Evolutionary conservation across 2,329 filamentous ascomycete genomes (phyloP).

Genomic region (Penicillium brasilianum): DNA sequence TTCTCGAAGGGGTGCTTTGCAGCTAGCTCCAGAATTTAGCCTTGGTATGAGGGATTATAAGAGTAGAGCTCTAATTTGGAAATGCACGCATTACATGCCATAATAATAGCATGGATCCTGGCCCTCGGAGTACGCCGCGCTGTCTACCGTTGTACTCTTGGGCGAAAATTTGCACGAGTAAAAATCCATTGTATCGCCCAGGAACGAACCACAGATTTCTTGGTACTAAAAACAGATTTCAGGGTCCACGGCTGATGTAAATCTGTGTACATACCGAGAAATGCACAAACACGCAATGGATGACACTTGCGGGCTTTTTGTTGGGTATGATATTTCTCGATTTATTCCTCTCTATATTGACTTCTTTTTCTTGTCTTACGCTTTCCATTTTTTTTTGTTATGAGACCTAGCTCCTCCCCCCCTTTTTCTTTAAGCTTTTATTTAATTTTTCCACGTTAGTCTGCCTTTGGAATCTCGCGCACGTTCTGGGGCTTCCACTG

Average conservation of each 20-base stretch:
- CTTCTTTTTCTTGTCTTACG: not conserved
- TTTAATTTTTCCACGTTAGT: constrained; percentile 8
- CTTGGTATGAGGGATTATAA: not conserved
- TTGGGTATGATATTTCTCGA: not conserved
- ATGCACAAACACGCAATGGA: constrained; percentile 20
- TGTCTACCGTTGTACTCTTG: not conserved
- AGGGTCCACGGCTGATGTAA: constrained; percentile 31
- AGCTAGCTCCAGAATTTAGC: not conserved
- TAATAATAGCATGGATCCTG: not conserved
- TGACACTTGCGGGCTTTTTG: constrained; percentile 6
- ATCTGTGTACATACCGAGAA: constrained; percentile 22
- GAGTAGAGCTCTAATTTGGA: not conserved
- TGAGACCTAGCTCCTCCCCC: not conserved
- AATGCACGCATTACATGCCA: not conserved
- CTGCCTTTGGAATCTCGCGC: constrained; percentile 12
- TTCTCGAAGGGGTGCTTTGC: constrained; percentile 25
- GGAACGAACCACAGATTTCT: constrained; percentile 29
- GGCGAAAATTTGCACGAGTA: constrained; percentile 4
- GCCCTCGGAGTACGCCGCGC: constrained; percentile 12
- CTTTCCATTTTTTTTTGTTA: not conserved
- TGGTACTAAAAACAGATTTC: constrained; percentile 35
- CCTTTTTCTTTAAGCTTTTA: constrained; percentile 10
- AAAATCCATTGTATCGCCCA: constrained; percentile 8
- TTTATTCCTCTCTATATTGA: not conserved
- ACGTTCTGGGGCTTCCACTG: constrained; percentile 9